Base-by-base conservation (phyloP, 2,329 filamentous ascomycete genomes). In the Penicillium italicum region DNA sequence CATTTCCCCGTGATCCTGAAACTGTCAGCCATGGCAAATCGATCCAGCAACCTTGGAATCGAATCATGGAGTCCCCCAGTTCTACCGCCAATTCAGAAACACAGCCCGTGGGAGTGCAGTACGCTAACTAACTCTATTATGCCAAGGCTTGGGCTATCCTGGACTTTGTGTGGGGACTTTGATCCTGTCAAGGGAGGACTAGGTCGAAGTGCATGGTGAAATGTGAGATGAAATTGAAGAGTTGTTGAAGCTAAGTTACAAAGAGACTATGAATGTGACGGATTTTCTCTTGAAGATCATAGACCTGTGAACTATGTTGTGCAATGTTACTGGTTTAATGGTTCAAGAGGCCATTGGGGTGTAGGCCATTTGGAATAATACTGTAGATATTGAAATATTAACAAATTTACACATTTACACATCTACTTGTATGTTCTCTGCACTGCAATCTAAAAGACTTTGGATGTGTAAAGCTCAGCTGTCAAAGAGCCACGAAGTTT, bases 141-240 rank as follows among this genome's bases (percentile, higher is more conserved):
- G 56, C 59, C 57, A 61, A 61, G 58, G 47, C 9, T 41, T 49
- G 31, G 52, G 60, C 30, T 42, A 62, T 57, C 28, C 48, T 61
- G 22, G 60, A 62, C 60, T 5, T 48, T 20, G 30, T 49, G 43
- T 50, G 40, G 26, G 28, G 26, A 44, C 26, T 31, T 0, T 28
- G 26, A 7, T 4, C 4, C 6, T 4, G 24, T 26, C 24, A 26
- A 5, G n/a, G n/a, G n/a, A n/a, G n/a, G n/a, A n/a, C n/a, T n/a
- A n/a, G n/a, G n/a, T n/a, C n/a, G n/a, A n/a, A n/a, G n/a, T n/a
- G n/a, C n/a, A n/a, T n/a, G n/a, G n/a, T n/a, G n/a, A n/a, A n/a
- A n/a, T n/a, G n/a, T n/a, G n/a, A n/a, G n/a, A n/a, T n/a, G n/a
- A n/a, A n/a, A n/a, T n/a, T n/a, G n/a, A n/a, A n/a, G n/a, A n/a